Evolutionary conservation across 257 asterid genomes (phyloP).

Genomic region (Gentiana macrophylla): DNA sequence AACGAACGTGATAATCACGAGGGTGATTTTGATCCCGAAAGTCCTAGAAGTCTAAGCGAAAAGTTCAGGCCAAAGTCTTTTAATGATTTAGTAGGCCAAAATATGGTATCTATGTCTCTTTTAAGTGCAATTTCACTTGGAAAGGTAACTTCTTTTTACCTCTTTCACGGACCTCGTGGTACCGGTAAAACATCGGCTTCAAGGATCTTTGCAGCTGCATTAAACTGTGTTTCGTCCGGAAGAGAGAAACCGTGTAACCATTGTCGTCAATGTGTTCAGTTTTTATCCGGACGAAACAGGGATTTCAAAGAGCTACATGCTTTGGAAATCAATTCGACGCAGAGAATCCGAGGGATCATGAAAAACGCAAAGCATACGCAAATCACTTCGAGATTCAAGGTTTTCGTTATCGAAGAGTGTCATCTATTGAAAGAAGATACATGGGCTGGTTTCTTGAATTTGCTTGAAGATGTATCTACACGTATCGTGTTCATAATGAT

Average conservation of each 20-base stretch:
- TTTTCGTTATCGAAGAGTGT: slow-evolving; percentile 75
- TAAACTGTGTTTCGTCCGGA: slow-evolving; percentile 58
- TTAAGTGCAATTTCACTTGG: slow-evolving; percentile 40
- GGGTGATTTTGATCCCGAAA: slow-evolving; percentile 25
- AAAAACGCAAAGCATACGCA: slow-evolving; percentile 40
- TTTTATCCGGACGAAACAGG: slow-evolving; percentile 60
- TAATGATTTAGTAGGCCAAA: slow-evolving; percentile 67
- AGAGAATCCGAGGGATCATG: slow-evolving; percentile 35
- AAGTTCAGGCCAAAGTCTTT: slow-evolving; percentile 73
- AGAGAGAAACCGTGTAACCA: slow-evolving; percentile 57
- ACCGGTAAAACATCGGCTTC: slow-evolving; percentile 86
- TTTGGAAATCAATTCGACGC: slow-evolving; percentile 36
- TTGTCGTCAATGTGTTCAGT: slow-evolving; percentile 60
- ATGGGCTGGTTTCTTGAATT: slow-evolving; percentile 50
- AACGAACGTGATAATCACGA: slow-evolving; percentile 13
- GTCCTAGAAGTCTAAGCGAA: slow-evolving; percentile 51
- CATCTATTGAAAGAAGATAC: slow-evolving; percentile 61
- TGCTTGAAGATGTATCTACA: slow-evolving; percentile 41
- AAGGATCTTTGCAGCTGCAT: slow-evolving; percentile 79
- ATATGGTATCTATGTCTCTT: slow-evolving; percentile 45
- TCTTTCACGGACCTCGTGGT: slow-evolving; percentile 89
- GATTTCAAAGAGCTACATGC: slow-evolving; percentile 66
- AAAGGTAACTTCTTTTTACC: slow-evolving; percentile 42
- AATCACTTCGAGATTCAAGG: slow-evolving; percentile 51
- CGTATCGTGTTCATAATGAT: slow-evolving; percentile 54